Evolutionary conservation across 495 filamentous ascomycete species (phyloP).

Genomic region (Tuber aestivum): DNA sequence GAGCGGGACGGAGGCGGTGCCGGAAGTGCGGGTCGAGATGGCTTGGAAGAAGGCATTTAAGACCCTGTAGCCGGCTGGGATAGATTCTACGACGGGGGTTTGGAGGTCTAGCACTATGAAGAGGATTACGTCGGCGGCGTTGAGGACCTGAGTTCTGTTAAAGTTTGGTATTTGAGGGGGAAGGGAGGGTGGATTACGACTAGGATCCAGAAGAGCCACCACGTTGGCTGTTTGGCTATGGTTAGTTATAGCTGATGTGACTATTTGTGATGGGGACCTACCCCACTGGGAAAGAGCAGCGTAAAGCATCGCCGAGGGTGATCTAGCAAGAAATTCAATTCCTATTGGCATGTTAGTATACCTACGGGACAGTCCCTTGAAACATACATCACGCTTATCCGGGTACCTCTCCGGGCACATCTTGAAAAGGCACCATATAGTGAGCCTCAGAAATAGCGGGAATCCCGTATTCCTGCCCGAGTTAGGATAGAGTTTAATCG

Average conservation of each 20-base stretch:
- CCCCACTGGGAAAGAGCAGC: slow-evolving; percentile 76
- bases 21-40: slow-evolving; percentile 76
- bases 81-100: slow-evolving; percentile 54
- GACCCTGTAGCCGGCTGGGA: slow-evolving; percentile 64
- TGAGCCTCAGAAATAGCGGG: slow-evolving; percentile 82
- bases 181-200: slow-evolving; percentile 43
- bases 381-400: slow-evolving; percentile 46
- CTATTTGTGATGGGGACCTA: slow-evolving; percentile 40
- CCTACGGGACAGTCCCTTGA: not conserved
- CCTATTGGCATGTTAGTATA: slow-evolving; percentile 48
- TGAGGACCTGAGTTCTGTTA: slow-evolving; percentile 50
- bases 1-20: slow-evolving; percentile 73
- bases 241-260: slow-evolving; percentile 5
- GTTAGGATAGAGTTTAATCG: not conserved
- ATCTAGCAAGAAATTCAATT: slow-evolving; percentile 81
- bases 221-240: slow-evolving; percentile 50
- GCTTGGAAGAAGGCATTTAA: slow-evolving; percentile 86
- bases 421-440: slow-evolving; percentile 68
- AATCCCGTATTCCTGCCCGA: slow-evolving; percentile 73
- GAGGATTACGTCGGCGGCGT: slow-evolving; percentile 75
- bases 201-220: slow-evolving; percentile 91
- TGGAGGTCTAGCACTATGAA: slow-evolving; percentile 85
- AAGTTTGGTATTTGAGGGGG: not conserved
- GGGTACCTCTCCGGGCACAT: slow-evolving; percentile 46
- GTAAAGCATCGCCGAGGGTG: slow-evolving; percentile 95